Conservation (phyloP, 2,329 filamentous ascomycete genomes). For the Apiospora kogelbergensis region DNA sequence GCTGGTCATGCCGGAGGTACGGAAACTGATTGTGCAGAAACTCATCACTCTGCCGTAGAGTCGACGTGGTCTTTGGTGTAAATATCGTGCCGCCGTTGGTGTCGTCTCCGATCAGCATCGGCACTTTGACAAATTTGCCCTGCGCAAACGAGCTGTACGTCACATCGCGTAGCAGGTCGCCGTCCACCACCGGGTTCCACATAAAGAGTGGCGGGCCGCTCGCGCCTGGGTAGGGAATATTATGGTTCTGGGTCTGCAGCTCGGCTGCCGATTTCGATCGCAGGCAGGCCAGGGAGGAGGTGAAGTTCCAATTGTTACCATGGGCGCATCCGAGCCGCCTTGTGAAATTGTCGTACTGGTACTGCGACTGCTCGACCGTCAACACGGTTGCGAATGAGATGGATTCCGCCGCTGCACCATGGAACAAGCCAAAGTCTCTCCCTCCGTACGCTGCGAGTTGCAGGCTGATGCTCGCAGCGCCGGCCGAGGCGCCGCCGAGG, state of each 20-base stretch:
- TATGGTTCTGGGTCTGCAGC: slow-evolving; percentile 42
- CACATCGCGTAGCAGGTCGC: slow-evolving; percentile 48
- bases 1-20: slow-evolving; percentile 47
- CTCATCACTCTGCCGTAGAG: slow-evolving; percentile 45
- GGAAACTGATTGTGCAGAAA: slow-evolving; percentile 62
- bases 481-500: slow-evolving; percentile 68
- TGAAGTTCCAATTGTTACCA: slow-evolving; percentile 18
- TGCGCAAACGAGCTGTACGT: slow-evolving; percentile 48
- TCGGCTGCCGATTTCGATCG: slow-evolving; percentile 40
- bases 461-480: slow-evolving; percentile 63
- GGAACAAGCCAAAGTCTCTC: slow-evolving; percentile 47
- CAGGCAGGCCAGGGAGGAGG: slow-evolving; percentile 45
- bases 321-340: slow-evolving; percentile 39
- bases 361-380: slow-evolving; percentile 46
- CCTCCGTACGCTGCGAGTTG: slow-evolving; percentile 60
- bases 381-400: slow-evolving; percentile 51
- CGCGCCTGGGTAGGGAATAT: slow-evolving; percentile 38
- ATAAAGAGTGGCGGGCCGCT: slow-evolving; percentile 45
- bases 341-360: slow-evolving; percentile 52
- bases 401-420: slow-evolving; percentile 50
- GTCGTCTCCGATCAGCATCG: slow-evolving; percentile 55
- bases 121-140: slow-evolving; percentile 54
- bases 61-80: slow-evolving; percentile 48
- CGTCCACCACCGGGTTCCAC: slow-evolving; percentile 56
- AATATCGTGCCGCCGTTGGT: slow-evolving; percentile 68